These are phyloP conservation scores for Phytophthora fragariaefolia DNA, from an alignment of 352 stramenopile species.

Conservation along the genomic window DNA sequence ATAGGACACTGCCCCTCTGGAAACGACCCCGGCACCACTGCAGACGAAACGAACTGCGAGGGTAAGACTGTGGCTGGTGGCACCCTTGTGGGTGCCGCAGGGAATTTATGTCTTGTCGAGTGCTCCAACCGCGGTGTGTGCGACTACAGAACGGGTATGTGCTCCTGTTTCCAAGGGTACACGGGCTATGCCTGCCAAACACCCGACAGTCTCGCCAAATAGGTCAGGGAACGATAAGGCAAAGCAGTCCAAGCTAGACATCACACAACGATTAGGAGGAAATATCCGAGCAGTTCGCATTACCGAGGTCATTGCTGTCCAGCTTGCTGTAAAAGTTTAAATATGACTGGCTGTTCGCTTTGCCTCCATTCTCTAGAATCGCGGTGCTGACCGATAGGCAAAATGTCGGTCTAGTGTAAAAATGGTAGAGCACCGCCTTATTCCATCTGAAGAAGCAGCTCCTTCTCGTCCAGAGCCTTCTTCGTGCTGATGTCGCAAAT, in stretches of 20 bases:
- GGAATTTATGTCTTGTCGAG: slow-evolving; percentile 92
- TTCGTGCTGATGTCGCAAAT: slow-evolving; percentile 90
- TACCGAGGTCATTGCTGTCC: slow-evolving; percentile 24
- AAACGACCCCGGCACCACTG: slow-evolving; percentile 72
- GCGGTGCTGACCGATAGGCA: slow-evolving; percentile 33
- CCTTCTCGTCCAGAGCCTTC: slow-evolving; percentile 83
- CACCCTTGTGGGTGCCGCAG: slow-evolving; percentile 44
- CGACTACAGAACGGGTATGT: slow-evolving; percentile 86
- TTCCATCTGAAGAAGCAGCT: slow-evolving; percentile 77
- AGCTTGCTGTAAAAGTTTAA: slow-evolving; percentile 31
- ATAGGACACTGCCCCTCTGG: slow-evolving; percentile 83
- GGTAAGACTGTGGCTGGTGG: slow-evolving; percentile 51
- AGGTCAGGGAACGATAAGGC: slow-evolving; percentile 3
- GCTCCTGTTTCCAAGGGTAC: slow-evolving; percentile 89
- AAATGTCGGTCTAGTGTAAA: slow-evolving; percentile 36
- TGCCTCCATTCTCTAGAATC: slow-evolving; percentile 31
- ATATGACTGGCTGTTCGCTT: slow-evolving; percentile 29
- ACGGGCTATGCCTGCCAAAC: slow-evolving; percentile 63
- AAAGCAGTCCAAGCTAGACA: neutral
- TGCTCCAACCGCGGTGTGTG: slow-evolving; percentile 93
- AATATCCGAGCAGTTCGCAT: slow-evolving; percentile 22
- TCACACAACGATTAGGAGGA: neutral
- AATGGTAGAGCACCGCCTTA: slow-evolving; percentile 23
- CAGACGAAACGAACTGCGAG: slow-evolving; percentile 82
- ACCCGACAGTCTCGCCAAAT: slow-evolving; percentile 41